Evolutionary conservation across 2,329 filamentous ascomycete genomes (phyloP).

Genomic region (Claviceps pazoutovae): DNA sequence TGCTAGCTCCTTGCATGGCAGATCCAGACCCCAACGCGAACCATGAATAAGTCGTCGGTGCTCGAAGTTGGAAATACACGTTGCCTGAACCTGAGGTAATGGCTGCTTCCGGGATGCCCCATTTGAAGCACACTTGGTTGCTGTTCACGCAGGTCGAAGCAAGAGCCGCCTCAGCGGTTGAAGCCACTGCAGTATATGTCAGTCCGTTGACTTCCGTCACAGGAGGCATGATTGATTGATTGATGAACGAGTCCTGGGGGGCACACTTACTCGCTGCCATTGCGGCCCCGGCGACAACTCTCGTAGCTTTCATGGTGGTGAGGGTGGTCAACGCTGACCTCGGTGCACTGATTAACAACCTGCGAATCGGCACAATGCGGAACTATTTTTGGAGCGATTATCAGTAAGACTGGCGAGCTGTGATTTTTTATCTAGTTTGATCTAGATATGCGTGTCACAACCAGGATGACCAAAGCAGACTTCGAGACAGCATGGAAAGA

Average conservation of each 20-base stretch:
- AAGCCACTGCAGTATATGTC: not conserved
- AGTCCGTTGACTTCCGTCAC: not conserved
- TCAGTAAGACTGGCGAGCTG: no score
- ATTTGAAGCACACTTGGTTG: slow-evolving; percentile 33
- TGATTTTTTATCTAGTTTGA: no score
- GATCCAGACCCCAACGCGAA: slow-evolving; percentile 43
- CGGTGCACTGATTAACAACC: not conserved
- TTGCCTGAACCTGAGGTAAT: slow-evolving; percentile 35
- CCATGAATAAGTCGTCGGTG: slow-evolving; percentile 40
- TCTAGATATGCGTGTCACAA: no score
- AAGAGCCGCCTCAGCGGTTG: not conserved
- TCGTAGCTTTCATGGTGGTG: not conserved
- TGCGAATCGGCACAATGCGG: not conserved
- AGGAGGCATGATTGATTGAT: not conserved
- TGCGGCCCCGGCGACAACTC: not conserved
- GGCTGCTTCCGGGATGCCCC: slow-evolving; percentile 39
- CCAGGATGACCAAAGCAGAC: no score
- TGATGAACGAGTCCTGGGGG: not conserved
- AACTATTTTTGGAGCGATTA: not conserved
- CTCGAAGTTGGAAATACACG: slow-evolving; percentile 41
- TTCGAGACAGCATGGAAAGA: no score
- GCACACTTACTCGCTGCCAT: not conserved
- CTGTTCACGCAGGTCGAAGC: not conserved
- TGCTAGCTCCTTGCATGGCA: slow-evolving; percentile 41
- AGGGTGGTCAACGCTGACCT: not conserved